Percentiles rank a stretch among this genome's conserved stretches.
These are phyloP conservation scores for Eucalyptus erythrocorys DNA, from an alignment of 345 rosid genomes.

Conservation along the genomic window DNA sequence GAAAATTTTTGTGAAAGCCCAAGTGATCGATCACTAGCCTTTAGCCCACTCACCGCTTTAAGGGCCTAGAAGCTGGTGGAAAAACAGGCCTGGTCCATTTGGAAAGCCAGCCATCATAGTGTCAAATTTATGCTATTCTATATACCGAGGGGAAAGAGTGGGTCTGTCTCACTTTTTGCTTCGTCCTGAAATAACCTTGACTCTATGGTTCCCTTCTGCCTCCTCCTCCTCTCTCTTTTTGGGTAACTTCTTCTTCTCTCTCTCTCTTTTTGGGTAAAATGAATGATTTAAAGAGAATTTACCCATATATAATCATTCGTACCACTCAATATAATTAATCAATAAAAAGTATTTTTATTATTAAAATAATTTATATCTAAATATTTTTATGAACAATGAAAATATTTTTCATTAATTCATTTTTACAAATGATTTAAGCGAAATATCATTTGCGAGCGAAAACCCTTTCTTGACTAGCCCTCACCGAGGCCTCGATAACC, in stretches of 20 bases:
- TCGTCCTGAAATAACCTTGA: too few species aligned
- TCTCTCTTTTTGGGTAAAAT: too few species aligned
- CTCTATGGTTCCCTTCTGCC: neutral
- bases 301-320: too few species aligned
- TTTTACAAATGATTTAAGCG: neutral
- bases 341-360: too few species aligned
- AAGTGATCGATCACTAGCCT: neutral
- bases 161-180: too few species aligned
- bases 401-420: neutral
- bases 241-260: neutral
- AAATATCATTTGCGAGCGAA: rapidly evolving
- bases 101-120: neutral
- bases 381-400: rapidly evolving
- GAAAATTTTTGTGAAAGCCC: neutral
- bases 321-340: too few species aligned
- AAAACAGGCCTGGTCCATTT: neutral
- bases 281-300: too few species aligned
- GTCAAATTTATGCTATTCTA: neutral
- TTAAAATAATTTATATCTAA: neutral
- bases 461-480: neutral
- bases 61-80: neutral
- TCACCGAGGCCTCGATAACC: neutral
- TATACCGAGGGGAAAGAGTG: too few species aligned
- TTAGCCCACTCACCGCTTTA: neutral
- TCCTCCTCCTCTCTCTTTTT: too few species aligned